These are phyloP conservation scores for Rehmannia glutinosa DNA, from an alignment of 257 asterid species.

Conservation along the genomic window DNA sequence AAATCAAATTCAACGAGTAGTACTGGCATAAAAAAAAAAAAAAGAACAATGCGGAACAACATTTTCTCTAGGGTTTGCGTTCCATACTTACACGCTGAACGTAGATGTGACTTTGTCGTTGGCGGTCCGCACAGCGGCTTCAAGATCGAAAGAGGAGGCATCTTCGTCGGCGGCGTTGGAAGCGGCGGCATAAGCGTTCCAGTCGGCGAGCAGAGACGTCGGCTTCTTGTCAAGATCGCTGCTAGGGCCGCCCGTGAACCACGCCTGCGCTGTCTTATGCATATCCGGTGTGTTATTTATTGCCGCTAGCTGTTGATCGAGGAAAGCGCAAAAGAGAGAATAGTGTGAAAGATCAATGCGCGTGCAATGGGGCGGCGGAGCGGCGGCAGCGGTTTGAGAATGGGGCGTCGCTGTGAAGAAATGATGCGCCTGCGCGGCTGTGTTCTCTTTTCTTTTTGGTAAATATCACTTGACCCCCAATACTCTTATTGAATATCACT, in stretches of 20 bases:
- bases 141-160: conserved; percentile 71
- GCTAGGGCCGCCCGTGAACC: conserved; percentile 88
- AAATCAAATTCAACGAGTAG: neutral
- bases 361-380: too few species aligned
- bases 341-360: neutral
- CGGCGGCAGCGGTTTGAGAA: neutral
- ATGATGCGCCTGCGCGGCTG: neutral
- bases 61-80: neutral
- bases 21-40: neutral
- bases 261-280: conserved; percentile 73
- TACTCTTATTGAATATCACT: too few species aligned
- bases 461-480: too few species aligned
- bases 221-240: conserved; percentile 45
- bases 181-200: conserved; percentile 82
- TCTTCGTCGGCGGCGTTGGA: conserved; percentile 38
- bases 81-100: conserved; percentile 59
- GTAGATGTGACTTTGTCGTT: conserved; percentile 72
- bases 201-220: conserved; percentile 78
- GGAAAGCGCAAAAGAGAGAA: neutral
- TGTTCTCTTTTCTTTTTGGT: neutral
- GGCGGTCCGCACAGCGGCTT: conserved; percentile 79
- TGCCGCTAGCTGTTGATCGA: neutral
- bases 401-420: neutral
- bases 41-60: neutral
- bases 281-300: conserved; percentile 18